phyloP scores from a whole-genome alignment of 2,329 filamentous ascomycete genomes.

The Talaromyces islandicus region DNA sequence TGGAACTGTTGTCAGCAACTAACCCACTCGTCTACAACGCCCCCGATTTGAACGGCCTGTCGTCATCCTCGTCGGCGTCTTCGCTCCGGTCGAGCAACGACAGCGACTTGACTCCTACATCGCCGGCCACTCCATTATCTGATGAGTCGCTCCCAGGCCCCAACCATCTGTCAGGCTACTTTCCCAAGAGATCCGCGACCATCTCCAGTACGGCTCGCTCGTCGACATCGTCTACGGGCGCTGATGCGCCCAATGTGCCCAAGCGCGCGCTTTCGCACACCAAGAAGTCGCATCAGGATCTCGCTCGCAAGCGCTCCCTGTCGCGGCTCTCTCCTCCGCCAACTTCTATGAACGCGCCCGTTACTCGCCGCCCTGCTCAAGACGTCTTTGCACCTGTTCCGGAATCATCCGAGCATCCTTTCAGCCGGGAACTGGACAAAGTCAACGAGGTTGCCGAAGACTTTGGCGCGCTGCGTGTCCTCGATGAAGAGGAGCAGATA shows the following conservation, averaged over 20 bases:
- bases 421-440: slow-evolving; percentile 83
- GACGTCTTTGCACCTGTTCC: slow-evolving; percentile 32
- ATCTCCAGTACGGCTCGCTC: slow-evolving; percentile 52
- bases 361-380: slow-evolving; percentile 23
- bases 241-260: slow-evolving; percentile 63
- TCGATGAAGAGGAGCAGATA: slow-evolving; percentile 68
- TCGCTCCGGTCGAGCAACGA: slow-evolving; percentile 61
- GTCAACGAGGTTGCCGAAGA: slow-evolving; percentile 92
- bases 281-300: slow-evolving; percentile 73
- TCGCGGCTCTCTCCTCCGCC: slow-evolving; percentile 45
- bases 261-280: slow-evolving; percentile 78
- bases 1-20: slow-evolving; percentile 85
- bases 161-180: slow-evolving; percentile 54
- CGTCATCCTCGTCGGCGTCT: slow-evolving; percentile 44
- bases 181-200: slow-evolving; percentile 64
- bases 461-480: slow-evolving; percentile 58
- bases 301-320: slow-evolving; percentile 64
- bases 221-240: slow-evolving; percentile 39
- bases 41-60: slow-evolving; percentile 60
- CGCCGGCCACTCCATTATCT: slow-evolving; percentile 24
- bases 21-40: slow-evolving; percentile 96
- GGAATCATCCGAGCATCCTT: slow-evolving; percentile 58
- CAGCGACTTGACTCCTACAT: slow-evolving; percentile 57
- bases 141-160: slow-evolving; percentile 46
- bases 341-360: slow-evolving; percentile 29